Evolutionary conservation across 208 protist genomes (phyloP).

Genomic region (Acanthamoeba castellanii): DNA sequence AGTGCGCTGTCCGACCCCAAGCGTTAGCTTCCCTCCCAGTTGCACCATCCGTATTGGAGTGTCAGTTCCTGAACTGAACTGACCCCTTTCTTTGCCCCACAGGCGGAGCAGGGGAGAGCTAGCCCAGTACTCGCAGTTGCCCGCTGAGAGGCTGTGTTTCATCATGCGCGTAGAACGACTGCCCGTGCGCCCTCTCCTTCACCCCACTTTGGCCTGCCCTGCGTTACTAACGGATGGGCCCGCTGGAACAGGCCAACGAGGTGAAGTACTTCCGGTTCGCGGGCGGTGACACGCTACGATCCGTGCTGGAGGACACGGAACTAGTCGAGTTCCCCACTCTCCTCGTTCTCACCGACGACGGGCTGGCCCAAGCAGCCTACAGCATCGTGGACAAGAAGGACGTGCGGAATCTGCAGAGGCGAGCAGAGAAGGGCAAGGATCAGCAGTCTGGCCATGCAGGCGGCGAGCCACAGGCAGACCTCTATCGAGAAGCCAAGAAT

Average conservation of each 20-base stretch:
- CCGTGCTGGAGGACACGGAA: conserved; percentile 26
- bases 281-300: not conserved
- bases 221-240: not conserved
- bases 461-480: not conserved
- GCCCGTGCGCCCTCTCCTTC: not conserved
- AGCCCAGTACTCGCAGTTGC: not conserved
- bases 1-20: conserved; percentile 8
- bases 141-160: not conserved
- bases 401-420: not conserved
- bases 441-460: not conserved
- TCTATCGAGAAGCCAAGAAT: not conserved
- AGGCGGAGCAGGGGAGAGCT: not conserved
- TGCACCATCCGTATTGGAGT: not conserved
- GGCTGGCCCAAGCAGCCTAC: not conserved
- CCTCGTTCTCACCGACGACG: not conserved
- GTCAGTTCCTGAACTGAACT: not conserved
- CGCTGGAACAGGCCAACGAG: conserved; percentile 11
- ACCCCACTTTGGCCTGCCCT: not conserved
- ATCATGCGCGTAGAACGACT: conserved; percentile 49
- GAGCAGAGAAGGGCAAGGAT: not conserved
- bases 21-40: not conserved
- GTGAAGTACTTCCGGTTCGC: conserved; percentile 27
- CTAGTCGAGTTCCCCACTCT: conserved; percentile 39
- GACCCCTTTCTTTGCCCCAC: not conserved
- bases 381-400: not conserved